Base-by-base conservation (phyloP, 306 rosid genomes). In the Trifolium pratense region DNA sequence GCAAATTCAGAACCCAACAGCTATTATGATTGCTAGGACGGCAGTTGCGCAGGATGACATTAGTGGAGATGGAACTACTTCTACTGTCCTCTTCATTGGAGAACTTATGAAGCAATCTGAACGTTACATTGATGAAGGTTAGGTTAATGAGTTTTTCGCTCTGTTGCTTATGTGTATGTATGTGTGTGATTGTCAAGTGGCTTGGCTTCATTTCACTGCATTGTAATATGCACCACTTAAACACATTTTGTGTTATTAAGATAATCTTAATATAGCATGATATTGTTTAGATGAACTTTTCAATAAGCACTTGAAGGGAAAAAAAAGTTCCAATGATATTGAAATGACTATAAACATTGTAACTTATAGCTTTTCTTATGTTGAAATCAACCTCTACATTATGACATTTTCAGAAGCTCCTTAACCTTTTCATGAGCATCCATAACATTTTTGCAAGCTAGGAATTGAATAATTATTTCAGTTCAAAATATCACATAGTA, bases 1-100 rank as follows among this genome's bases (percentile, higher is more conserved):
- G 98, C 99, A 94, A 91, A 94, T 94, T 71, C 99, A 94, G 78
- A 94, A 88, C 75, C 99, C 99, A 1, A 94, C 99, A 4, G 99
- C 96, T n/a, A 88, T 94, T 42, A 94, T 91, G 99, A 94, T 94
- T 40, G 99, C 99, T 5, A 85, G 97, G 81, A 91, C 97, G 0
- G 99, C 99, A 1, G 99, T 94, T 62, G 99, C 99, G 0, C 99
- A 94, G 68, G 99, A 94, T 79, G 99, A 94, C 67, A 87, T 85
- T 9, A 94, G 95, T 34, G 97, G 99, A 34, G 99, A 94, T 66
- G 99, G 99, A 70, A 94, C 99, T 34, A 94, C 99, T 42, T 88
- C 99, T 6, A 94, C 97, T 26, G 99, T 94, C 55, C 66, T 94
- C 48, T 94, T 94, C 80, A 94, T 94, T 51, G 99, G 99, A 1